These are phyloP conservation scores for Yarrowia deformans DNA, from an alignment of 805 yeast species.

Conservation along the genomic window DNA sequence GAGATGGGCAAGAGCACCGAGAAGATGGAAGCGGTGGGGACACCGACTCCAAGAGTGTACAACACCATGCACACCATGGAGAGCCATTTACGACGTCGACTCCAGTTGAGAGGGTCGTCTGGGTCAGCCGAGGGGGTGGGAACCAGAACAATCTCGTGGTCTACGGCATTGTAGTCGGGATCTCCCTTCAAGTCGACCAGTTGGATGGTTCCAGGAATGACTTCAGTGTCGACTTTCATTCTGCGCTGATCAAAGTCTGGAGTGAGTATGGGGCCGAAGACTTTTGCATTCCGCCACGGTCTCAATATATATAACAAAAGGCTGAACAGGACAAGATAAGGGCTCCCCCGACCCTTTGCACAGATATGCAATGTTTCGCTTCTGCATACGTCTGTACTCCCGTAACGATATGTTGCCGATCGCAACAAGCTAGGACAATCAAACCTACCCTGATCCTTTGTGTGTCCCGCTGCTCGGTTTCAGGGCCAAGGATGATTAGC, in stretches of 20 bases:
- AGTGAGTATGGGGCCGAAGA: background rate
- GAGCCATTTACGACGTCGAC: slow-evolving; percentile 56
- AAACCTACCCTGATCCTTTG: slow-evolving; percentile 12
- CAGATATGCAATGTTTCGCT: background rate
- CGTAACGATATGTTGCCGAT: slow-evolving; percentile 20
- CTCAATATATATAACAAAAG: slow-evolving; percentile 16
- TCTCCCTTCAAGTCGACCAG: slow-evolving; percentile 32
- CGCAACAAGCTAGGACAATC: slow-evolving; percentile 20
- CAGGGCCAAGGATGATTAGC: background rate
- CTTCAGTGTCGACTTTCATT: slow-evolving; percentile 20
- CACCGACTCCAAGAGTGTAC: slow-evolving; percentile 57
- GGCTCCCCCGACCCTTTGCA: background rate
- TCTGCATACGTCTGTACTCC: slow-evolving; percentile 28
- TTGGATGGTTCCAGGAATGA: slow-evolving; percentile 36
- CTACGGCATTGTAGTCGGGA: slow-evolving; percentile 32
- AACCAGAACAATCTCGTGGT: slow-evolving; percentile 55
- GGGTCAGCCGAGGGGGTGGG: slow-evolving; percentile 75
- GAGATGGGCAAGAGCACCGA: slow-evolving; percentile 55
- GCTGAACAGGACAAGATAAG: background rate
- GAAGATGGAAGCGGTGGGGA: slow-evolving; percentile 59
- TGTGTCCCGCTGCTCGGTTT: background rate
- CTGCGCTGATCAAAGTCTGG: background rate
- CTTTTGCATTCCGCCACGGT: background rate
- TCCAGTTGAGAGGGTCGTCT: slow-evolving; percentile 75
- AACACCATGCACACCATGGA: slow-evolving; percentile 52